Base-by-base conservation (phyloP, 371 early-diverging fungal species). In the Mucor racemosus region DNA sequence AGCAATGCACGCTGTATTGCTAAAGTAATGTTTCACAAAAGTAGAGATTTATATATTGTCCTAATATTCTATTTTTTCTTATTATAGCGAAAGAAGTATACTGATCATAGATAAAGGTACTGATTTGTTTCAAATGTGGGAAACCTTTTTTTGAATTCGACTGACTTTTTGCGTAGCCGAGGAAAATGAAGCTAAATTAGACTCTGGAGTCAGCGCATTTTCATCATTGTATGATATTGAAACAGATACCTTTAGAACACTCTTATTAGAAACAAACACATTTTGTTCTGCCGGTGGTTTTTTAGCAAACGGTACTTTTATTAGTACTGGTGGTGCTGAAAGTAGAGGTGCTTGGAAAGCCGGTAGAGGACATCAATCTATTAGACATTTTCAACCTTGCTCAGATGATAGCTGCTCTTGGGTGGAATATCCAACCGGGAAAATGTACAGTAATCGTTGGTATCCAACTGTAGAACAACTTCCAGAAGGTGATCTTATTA, bases 201-300 rank as follows among this genome's bases (percentile, higher is more conserved):
- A 82, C 58, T 77, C 82, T 7, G 82, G 82, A 0, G 69, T 78
- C 57, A 82, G 76, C 33, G 85, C 88, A 10, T 86, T 74, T 64
- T 81, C 85, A 1, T 76, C 75, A 14, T 76, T 83, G 50, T 88
- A 87, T 62, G 82, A 88, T 62, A 53, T 86, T 4, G 74, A 73
- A 8, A 82, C 76, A 5, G 74, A 86, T 55, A 62, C 56, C 17
- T 84, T 78, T 66, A 72, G 87, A 46, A 60, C 77, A 17, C 59
- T 88, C 3, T 67, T 76, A 40, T 65, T 87, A 14, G 73, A 80
- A 17, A 87, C 88, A 41, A 88, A 88, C 59, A 88, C 87, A 6
- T 88, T 88, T 60, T 88, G 88, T 62, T 87, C 87, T 4, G 86
- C 82, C 7, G 88, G 88, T 55, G 85, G 86, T 14, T 86, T 85